Evolutionary conservation across 805 yeast species (phyloP).

Genomic region (Pichia kluyveri): DNA sequence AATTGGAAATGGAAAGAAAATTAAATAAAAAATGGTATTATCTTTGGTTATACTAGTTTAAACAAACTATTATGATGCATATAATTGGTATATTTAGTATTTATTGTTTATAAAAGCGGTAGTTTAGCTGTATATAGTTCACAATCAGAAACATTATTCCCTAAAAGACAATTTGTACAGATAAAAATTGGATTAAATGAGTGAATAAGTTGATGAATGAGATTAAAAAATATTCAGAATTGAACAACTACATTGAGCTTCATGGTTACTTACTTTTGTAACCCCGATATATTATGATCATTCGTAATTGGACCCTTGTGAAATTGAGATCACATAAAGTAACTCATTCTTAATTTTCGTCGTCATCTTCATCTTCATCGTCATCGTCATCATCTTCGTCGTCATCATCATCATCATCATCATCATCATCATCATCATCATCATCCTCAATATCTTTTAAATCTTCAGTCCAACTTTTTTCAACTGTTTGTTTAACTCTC

Average conservation of each 20-base stretch:
- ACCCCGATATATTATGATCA: too few relatives aligned
- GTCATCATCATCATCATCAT: conserved; percentile 20
- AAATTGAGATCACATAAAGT: too few relatives aligned
- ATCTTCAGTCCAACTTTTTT: conserved; percentile 86
- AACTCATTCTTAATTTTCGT: conserved; percentile 7
- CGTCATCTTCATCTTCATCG: too few relatives aligned
- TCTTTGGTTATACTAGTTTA: conserved; percentile 33
- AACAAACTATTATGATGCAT: too few relatives aligned
- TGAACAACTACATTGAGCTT: too few relatives aligned
- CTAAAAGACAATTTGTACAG: too few relatives aligned
- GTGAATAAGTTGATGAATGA: too few relatives aligned
- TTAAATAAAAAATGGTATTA: conserved; percentile 37
- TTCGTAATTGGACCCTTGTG: too few relatives aligned
- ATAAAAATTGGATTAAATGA: too few relatives aligned
- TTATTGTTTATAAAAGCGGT: not conserved
- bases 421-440: conserved; percentile 22
- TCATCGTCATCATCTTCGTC: conserved; percentile 17
- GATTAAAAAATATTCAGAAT: too few relatives aligned
- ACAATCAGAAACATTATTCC: not conserved
- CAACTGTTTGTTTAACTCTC: conserved; percentile 91
- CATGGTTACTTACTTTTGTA: too few relatives aligned
- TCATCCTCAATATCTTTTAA: conserved; percentile 50
- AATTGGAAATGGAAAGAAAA: not conserved
- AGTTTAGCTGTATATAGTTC: too few relatives aligned
- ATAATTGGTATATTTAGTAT: not conserved